phyloP scores from a whole-genome alignment of 208 protist genomes.

The Wallacemonas sp. region DNA sequence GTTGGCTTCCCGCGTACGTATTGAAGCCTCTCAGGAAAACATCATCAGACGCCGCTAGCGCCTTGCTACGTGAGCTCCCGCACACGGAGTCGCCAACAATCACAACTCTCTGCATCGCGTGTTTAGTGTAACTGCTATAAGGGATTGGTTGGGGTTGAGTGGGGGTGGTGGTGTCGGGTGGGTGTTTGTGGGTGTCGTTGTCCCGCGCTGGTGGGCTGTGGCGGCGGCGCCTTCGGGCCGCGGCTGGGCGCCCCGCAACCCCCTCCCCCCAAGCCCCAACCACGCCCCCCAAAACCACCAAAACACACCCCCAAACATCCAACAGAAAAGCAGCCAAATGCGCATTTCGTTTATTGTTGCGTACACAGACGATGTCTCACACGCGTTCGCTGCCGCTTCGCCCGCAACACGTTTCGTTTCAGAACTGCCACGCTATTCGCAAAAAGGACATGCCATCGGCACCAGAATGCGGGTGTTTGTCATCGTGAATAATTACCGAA shows the following conservation, averaged over 20 bases:
- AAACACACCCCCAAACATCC: too few relatives aligned
- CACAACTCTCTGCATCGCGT: slow-evolving; percentile 21
- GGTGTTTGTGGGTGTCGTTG: not conserved
- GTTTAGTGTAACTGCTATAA: not conserved
- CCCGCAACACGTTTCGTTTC: not conserved
- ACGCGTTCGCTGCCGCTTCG: not conserved
- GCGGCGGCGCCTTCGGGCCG: not conserved
- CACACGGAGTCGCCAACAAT: slow-evolving; percentile 84
- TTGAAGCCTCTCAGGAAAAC: slow-evolving; percentile 82
- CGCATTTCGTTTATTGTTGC: not conserved
- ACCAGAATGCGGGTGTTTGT: not conserved
- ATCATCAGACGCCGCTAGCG: slow-evolving; percentile 28
- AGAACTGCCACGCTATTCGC: not conserved
- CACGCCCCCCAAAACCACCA: too few relatives aligned
- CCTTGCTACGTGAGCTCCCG: slow-evolving; percentile 37
- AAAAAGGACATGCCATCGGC: not conserved
- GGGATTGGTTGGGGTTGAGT: not conserved
- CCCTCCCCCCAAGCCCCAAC: not conserved
- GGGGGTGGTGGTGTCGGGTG: not conserved
- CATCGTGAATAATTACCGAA: too few relatives aligned
- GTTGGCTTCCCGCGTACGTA: slow-evolving; percentile 57
- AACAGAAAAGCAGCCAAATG: not conserved
- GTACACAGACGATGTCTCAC: not conserved
- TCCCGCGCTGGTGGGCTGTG: not conserved
- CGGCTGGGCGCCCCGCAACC: not conserved